These are phyloP conservation scores for Arthrobotrys iridis DNA, from an alignment of 2,329 filamentous ascomycete genomes.

Conservation along the genomic window DNA sequence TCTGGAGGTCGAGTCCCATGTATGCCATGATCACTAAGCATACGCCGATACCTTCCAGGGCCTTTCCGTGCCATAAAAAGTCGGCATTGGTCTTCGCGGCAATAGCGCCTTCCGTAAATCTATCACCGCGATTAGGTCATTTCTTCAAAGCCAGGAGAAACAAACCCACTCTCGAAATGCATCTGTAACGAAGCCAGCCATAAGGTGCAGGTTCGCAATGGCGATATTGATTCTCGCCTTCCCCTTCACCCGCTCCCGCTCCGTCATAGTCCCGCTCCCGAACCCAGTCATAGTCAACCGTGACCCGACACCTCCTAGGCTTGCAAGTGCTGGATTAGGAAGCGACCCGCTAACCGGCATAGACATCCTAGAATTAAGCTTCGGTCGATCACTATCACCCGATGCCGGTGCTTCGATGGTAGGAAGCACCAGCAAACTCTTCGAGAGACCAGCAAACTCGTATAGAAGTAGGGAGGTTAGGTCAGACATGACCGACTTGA, in stretches of 20 bases:
- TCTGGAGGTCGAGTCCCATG: slow-evolving; percentile 81
- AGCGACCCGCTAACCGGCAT: slow-evolving; percentile 74
- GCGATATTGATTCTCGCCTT: slow-evolving; percentile 82
- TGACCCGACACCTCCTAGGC: slow-evolving; percentile 25
- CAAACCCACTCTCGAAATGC: slow-evolving; percentile 74
- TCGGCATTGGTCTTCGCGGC: slow-evolving; percentile 83
- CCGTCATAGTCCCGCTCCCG: slow-evolving; percentile 74
- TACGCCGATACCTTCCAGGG: slow-evolving; percentile 84
- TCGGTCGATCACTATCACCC: slow-evolving; percentile 61
- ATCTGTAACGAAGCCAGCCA: slow-evolving; percentile 89
- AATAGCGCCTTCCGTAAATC: slow-evolving; percentile 78
- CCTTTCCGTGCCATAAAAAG: slow-evolving; percentile 97
- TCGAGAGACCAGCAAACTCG: slow-evolving; percentile 78
- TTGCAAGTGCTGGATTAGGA: slow-evolving; percentile 70
- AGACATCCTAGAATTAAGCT: slow-evolving; percentile 74
- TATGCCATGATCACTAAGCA: slow-evolving; percentile 85
- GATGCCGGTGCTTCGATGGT: slow-evolving; percentile 80
- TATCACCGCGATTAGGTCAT: slow-evolving; percentile 27
- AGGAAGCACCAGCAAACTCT: slow-evolving; percentile 76
- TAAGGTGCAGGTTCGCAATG: slow-evolving; percentile 84
- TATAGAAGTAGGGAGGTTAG: slow-evolving; percentile 77
- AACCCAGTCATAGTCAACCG: slow-evolving; percentile 74
- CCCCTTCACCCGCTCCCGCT: slow-evolving; percentile 81
- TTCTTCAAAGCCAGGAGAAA: neutral
- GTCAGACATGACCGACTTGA: slow-evolving; percentile 82